Evolutionary conservation across 441 rosid species (phyloP).

Genomic region (Hura crepitans): DNA sequence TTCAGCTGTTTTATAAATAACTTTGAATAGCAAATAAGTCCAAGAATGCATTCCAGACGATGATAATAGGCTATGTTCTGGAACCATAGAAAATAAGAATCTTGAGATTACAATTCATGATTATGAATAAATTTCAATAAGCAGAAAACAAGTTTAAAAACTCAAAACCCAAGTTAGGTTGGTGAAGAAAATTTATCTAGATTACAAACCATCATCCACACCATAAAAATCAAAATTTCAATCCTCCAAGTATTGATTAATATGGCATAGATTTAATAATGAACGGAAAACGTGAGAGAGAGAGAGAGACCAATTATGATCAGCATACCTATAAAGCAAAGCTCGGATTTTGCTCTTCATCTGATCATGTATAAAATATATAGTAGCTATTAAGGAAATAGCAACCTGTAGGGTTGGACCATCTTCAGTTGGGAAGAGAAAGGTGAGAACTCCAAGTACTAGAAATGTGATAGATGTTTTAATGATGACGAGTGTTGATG

Average conservation of each 20-base stretch:
- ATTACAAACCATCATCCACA: neutral
- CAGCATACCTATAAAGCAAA: constrained; percentile 67
- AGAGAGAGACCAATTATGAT: neutral
- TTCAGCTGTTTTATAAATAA: constrained; percentile 2
- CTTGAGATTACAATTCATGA: neutral
- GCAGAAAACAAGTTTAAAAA: neutral
- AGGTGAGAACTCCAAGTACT: constrained; percentile 68
- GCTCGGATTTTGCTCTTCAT: constrained; percentile 69
- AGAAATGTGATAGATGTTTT: constrained; percentile 66
- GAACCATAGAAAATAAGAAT: neutral
- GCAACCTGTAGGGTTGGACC: constrained; percentile 94
- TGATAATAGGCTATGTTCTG: neutral
- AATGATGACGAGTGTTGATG: constrained; percentile 53
- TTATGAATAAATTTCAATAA: neutral
- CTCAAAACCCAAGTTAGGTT: neutral
- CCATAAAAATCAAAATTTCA: neutral
- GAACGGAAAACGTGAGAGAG: neutral
- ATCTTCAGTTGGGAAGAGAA: constrained; percentile 94
- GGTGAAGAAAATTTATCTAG: constrained; percentile 3
- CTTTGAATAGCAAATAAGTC: constrained; percentile 9
- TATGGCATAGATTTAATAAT: constrained; percentile 7
- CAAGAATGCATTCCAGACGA: constrained; percentile 2
- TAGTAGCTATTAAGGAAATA: constrained; percentile 66
- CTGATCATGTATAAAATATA: constrained; percentile 72
- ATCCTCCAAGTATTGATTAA: neutral